Evolutionary conservation across 2,329 filamentous ascomycete genomes (phyloP), one percentile per base, ranked within the genome.

Genomic region (Hymenoscyphus scutula): DNA sequence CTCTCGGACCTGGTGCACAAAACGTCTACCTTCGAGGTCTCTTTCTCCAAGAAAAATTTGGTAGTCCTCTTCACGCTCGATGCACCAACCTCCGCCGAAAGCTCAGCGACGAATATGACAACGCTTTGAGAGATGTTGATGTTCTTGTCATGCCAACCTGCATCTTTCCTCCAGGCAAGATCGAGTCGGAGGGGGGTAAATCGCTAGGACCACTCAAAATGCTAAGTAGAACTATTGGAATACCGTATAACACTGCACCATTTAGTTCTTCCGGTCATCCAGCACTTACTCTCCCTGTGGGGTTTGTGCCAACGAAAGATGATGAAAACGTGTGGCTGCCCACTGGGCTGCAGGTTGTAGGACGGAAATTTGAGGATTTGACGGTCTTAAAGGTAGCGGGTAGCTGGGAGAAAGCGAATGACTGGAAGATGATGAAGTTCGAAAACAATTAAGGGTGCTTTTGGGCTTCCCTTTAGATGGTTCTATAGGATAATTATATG

Each of bases 191-290:
- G 27, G 65, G 63, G 0, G 64, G 63, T 1, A 55, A 58, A 15
- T 64, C 53, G 0, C 48, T 68, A 5, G 68, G 66, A 3, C 59
- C 59, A 25, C 51, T 69, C 45, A 61, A 62, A 54, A 67, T 68
- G 67, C 34, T 68, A 29, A 62, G 57, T 7, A 63, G 66, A 32
- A 81, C 81, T 38, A 80, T 85, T 53, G 84, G 84, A 0, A 68
- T 84, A 61, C 84, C 81, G 0, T 78, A 77, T 23, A 86, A 87
- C 66, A 87, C 83, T 4, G 80, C 81, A 6, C 77, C 80, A 3
- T 86, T 86, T 71, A 83, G 86, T 67, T 77, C 81, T 2, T 84
- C 81, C 0, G 83, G 83, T 0, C 83, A 85, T 67, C 83, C 83
- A 0, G 83, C 80, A 0, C 68, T 86, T 68, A 78, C 78, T 1